Evolutionary conservation across 2,329 filamentous ascomycete species (phyloP).

Genomic region (Stemphylium vesicarium): DNA sequence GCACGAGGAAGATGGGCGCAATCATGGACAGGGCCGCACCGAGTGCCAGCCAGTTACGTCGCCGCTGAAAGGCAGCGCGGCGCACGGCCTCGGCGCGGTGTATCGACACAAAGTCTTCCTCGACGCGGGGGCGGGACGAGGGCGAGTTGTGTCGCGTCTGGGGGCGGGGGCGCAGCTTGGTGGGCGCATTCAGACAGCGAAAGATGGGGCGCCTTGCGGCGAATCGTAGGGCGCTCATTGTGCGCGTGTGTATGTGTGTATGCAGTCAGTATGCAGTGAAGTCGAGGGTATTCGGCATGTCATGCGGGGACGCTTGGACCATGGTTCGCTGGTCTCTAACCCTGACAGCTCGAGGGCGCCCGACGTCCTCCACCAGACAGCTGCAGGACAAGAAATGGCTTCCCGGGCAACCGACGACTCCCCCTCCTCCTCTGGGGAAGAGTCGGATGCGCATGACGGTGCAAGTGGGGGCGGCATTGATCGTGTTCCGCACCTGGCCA

Average conservation of each 20-base stretch:
- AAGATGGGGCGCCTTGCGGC: constrained; percentile 38
- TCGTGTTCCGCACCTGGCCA: constrained; percentile 56
- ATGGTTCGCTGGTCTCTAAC: neutral
- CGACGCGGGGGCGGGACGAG: constrained; percentile 20
- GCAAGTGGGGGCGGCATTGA: constrained; percentile 21
- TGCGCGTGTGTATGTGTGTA: constrained; percentile 15
- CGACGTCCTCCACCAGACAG: neutral
- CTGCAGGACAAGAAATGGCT: neutral
- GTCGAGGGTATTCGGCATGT: neutral
- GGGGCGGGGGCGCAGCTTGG: constrained; percentile 18
- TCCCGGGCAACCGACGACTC: neutral
- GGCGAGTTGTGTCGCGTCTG: constrained; percentile 28
- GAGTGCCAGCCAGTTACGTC: constrained; percentile 43
- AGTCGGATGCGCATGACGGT: constrained; percentile 30
- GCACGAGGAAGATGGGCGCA: constrained; percentile 44
- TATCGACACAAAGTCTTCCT: constrained; percentile 41
- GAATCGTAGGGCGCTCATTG: constrained; percentile 41
- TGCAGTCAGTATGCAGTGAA: constrained; percentile 14
- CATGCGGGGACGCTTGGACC: constrained; percentile 15
- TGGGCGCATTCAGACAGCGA: constrained; percentile 33
- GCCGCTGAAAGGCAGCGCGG: constrained; percentile 32
- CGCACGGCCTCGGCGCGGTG: constrained; percentile 43
- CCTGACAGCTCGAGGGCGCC: too few species aligned
- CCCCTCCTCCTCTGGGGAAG: neutral
- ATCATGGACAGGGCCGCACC: constrained; percentile 48